Evolutionary conservation across 352 stramenopile species (phyloP).

Genomic region (Phytophthora boehmeriae): DNA sequence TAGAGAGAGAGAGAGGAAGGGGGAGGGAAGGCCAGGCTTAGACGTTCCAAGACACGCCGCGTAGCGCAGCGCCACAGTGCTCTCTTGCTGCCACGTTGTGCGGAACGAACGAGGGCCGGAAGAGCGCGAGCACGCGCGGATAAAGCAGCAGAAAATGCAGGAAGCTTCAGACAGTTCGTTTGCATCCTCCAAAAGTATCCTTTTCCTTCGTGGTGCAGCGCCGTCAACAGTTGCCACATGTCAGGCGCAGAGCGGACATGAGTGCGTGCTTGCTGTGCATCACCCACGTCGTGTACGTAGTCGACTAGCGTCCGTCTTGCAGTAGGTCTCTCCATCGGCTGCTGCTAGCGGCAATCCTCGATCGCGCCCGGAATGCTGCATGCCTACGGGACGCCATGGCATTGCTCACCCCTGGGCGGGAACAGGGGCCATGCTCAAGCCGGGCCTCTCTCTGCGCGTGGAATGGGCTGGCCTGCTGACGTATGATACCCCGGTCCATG

Average conservation of each 20-base stretch:
- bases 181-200: constrained; percentile 4
- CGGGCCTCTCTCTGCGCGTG: neutral
- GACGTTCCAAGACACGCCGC: neutral
- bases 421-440: neutral
- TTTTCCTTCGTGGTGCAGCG: neutral
- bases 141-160: constrained; percentile 39
- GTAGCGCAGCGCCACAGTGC: neutral
- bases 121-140: constrained; percentile 37
- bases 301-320: too few species aligned
- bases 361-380: neutral
- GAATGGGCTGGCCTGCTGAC: constrained; percentile 12
- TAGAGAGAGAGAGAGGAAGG: constrained; percentile 2
- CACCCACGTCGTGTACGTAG: too few species aligned
- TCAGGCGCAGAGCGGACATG: neutral
- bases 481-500: constrained; percentile 15
- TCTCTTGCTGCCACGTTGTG: neutral
- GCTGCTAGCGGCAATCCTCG: neutral
- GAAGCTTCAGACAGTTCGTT: constrained; percentile 34
- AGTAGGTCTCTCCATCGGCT: neutral
- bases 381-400: neutral
- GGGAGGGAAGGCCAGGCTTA: constrained; percentile 1
- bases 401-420: neutral
- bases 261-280: too few species aligned
- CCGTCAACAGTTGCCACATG: neutral
- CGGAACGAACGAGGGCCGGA: constrained; percentile 9